Base-by-base conservation (phyloP, 306 rosid genomes). In the Corylus americana region DNA sequence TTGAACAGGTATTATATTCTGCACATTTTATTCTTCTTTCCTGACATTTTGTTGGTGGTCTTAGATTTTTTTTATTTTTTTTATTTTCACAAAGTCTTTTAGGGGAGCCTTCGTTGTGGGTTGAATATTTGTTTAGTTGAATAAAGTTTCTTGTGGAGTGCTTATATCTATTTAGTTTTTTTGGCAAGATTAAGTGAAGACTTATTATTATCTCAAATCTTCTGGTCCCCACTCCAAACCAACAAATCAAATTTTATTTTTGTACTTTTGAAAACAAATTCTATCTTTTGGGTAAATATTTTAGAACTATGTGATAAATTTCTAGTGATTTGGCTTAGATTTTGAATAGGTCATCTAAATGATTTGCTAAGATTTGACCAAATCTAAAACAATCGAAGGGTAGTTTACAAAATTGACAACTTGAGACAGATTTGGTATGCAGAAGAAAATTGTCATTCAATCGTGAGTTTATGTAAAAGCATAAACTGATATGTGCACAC, bases 1-100 rank as follows among this genome's bases (percentile, higher is more conserved):
- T 81, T 74, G 98, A 92, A 79, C 98, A 92, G 98, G 98, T 94
- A 83, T 64, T 48, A 66, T 80, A 49, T 59, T 57, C 20, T 48
- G 81, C 27, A 48, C 37, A 55, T 70, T 48, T 37, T 58, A 35
- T 74, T 83, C 66, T 62, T 81, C 27, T 74, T 45, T 62, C 35
- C 66, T 79, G 71, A 59, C 48, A n/a, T 76, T 35, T 79, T 67
- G 63, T 77, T 83, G 84, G 81, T 78, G 51, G 59, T 55, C 79
- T 74, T 58, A 3, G 44, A 0, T 39, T 39, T 39, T 3, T 5
- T 4, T 39, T 4, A n/a, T n/a, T n/a, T 57, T 57, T 22, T 25
- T 16, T 6, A 58, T 50, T 8, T 76, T 14, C 13, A 73, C 11
- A 74, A 75, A 72, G 76, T 63, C 55, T 2, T 71, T 79, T 74